A percentile compares a stretch with the other conserved stretches of the same genome.
phyloP scores from a whole-genome alignment of 2,329 filamentous ascomycete species.

The Microdochium bolleyi region DNA sequence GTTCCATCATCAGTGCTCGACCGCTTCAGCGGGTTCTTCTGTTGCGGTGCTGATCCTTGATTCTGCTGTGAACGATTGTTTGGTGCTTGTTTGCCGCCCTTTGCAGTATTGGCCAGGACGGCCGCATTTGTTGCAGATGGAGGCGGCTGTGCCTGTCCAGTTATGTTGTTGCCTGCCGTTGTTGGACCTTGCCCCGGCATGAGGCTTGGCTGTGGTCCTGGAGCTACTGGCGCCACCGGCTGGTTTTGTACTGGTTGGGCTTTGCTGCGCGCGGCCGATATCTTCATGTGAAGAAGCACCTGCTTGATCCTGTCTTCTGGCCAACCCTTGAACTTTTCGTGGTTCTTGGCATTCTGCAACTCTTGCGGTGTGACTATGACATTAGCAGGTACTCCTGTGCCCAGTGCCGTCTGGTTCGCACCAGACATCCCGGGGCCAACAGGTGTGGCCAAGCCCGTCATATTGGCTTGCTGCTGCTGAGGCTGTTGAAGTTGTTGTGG shows the following conservation, averaged over 20 bases:
- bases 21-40: constrained; percentile 41
- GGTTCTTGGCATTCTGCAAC: constrained; percentile 11
- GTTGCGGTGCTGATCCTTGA: constrained; percentile 26
- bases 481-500: constrained; percentile 9
- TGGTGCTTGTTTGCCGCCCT: constrained; percentile 18
- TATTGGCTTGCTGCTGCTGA: constrained; percentile 19
- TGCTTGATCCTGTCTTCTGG: constrained; percentile 15
- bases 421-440: constrained; percentile 9
- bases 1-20: constrained; percentile 34
- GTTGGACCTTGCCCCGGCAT: constrained; percentile 9
- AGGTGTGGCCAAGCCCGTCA: constrained; percentile 9
- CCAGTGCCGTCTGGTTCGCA: neutral
- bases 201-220: constrained; percentile 8
- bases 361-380: constrained; percentile 13
- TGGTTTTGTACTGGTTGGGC: constrained; percentile 4
- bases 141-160: constrained; percentile 9
- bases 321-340: constrained; percentile 14
- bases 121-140: constrained; percentile 7
- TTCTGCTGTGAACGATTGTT: constrained; percentile 28
- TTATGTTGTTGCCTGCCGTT: constrained; percentile 4
- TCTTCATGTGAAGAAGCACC: constrained; percentile 14
- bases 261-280: constrained; percentile 1
- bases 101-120: constrained; percentile 9
- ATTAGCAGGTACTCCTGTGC: neutral
- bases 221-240: constrained; percentile 6